Base-by-base conservation (phyloP, 2,329 filamentous ascomycete genomes). In the Immersiporthe knoxdaviesiana region DNA sequence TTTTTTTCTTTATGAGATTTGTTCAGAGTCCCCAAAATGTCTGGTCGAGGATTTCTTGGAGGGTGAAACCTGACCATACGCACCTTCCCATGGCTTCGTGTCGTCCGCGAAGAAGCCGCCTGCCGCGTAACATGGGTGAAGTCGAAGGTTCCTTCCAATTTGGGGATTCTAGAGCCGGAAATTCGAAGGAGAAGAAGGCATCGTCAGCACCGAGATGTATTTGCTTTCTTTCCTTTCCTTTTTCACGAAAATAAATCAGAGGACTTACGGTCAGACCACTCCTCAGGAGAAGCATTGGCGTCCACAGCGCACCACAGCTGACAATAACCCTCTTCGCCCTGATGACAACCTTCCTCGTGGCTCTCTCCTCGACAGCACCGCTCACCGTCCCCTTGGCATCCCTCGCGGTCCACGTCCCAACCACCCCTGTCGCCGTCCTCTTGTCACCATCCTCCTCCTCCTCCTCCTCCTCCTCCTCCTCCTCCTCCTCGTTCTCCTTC, bases 241-340 rank as follows among this genome's bases (percentile, higher is more conserved):
- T 7, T 5, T 21, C 18, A 11, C 44, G 44, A 47, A 21, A 18
- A 16, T 10, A 39, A 10, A 18, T 3, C 2, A 10, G 21, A 35
- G 35, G n/a, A 61, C 66, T 65, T 74, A 89, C 88, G 77, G 87
- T 90, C 63, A 97, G 79, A 1, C 93, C 93, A 70, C 93, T 97
- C 63, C 91, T 90, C 72, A 90, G 82, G 58, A 98, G 83, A 1
- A 97, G 77, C 1, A 95, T 78, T 0, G 95, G 94, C 59, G 89
- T 94, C 75, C 92, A 89, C 67, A 97, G 81, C 0, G 91, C 88
- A 5, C 95, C 94, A 32, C 87, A 87, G 0, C 92, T 88, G n/a
- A 97, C 80, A 61, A 97, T 87, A 14, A 97, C 91, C 75, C 90
- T 91, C 79, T 92, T 93, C 1, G 94, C 93, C 74, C 87, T 92